Evolutionary conservation across 1,139 yeast genomes (phyloP), one percentile per base, ranked within the genome.

Genomic region (Kurtzmaniella quercitrusa): DNA sequence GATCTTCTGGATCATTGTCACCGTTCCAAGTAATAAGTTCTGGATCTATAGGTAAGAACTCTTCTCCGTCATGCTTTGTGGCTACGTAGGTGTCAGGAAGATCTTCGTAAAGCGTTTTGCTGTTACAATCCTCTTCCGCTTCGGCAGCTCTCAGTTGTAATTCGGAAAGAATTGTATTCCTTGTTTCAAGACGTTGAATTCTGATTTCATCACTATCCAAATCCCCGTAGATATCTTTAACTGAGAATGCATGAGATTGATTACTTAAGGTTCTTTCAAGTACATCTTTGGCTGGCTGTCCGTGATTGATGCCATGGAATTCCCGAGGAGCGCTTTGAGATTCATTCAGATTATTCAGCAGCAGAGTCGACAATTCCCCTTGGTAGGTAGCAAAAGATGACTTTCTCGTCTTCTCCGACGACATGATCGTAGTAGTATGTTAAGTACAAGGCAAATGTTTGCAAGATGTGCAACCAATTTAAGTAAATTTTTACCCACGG

Each of bases 21-120:
- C 70, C 71, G 33, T 63, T 56, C 72, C 74, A 71, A 2, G 74
- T 63, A 21, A 71, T 65, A 39, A 71, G 60, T 50, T 71, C 76
- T 1, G 76, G 76, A 43, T 71, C 77, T 3, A 69, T 60, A 9
- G 53, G 45, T 33, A 57, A 54, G 47, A 67, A 69, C 44, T 68
- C 73, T 40, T 64, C 66, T 2, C 75, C 76, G 41, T 60, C 60
- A 37, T 65, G 55, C 36, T 60, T 61, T 18, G 66, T 57, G 6
- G 68, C 65, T 15, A 66, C 51, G 15, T 30, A 30, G 11, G 58
- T 45, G 38, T 53, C 53, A 36, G 45, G 52, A 33, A 44, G 52
- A 38, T 53, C 51, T n/a, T 52, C 53, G 19, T 47, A 50, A 19
- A 44, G 45, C n/a, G 43, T 38, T 9, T 43, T 52, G 28, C 48